phyloP scores from a whole-genome alignment of 805 yeast genomes.

The Candida arabinofermentans region DNA sequence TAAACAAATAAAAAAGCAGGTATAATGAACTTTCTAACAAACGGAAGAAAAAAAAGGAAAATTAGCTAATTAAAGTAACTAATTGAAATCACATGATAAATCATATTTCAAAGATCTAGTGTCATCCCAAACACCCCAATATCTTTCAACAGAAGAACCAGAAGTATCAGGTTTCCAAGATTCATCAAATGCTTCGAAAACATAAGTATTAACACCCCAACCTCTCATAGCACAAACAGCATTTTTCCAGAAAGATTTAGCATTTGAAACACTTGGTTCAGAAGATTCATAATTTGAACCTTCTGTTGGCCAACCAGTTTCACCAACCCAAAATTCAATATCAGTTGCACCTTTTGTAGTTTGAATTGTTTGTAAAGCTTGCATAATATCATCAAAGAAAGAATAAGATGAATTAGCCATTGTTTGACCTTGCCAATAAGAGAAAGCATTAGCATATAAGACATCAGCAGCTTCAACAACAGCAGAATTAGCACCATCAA shows the following conservation, averaged over 20 bases:
- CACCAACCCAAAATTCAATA: constrained; percentile 92
- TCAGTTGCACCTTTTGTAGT: constrained; percentile 81
- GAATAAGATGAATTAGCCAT: constrained; percentile 80
- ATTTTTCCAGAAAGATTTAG: constrained; percentile 77
- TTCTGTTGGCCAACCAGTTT: constrained; percentile 94
- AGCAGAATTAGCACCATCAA: constrained; percentile 66
- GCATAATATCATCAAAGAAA: constrained; percentile 96
- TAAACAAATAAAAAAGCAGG: neutral
- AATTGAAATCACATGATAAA: constrained; percentile 43
- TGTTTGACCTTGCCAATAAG: constrained; percentile 98
- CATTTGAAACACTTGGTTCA: constrained; percentile 67
- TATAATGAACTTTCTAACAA: no score
- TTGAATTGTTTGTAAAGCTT: constrained; percentile 88
- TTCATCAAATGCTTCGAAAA: constrained; percentile 94
- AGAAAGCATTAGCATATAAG: constrained; percentile 91
- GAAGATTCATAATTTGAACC: constrained; percentile 72
- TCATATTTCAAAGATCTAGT: constrained; percentile 41
- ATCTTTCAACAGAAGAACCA: constrained; percentile 82
- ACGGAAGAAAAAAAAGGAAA: neutral
- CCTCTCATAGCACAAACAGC: constrained; percentile 92
- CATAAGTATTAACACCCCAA: constrained; percentile 92
- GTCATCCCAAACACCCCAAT: constrained; percentile 88
- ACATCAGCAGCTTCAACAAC: constrained; percentile 82
- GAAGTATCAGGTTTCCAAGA: constrained; percentile 92
- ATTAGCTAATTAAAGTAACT: neutral